Conservation (phyloP, 2,329 filamentous ascomycete species). For the Diaporthe sp. region DNA sequence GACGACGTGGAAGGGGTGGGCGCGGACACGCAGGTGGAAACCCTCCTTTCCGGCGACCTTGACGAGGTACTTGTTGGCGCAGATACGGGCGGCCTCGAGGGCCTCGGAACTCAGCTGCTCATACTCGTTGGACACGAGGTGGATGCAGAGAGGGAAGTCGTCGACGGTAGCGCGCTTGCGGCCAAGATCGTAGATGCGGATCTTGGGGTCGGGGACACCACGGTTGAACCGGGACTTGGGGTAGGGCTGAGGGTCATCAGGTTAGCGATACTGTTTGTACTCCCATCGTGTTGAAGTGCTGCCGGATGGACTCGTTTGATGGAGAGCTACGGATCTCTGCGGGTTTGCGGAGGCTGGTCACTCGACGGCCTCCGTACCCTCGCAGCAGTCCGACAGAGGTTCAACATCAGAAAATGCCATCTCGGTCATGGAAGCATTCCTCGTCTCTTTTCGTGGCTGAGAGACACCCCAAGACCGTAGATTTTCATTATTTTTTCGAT, state of each 20-base stretch:
- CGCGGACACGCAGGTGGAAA: slow-evolving; percentile 84
- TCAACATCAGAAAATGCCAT: neutral
- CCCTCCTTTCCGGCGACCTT: slow-evolving; percentile 80
- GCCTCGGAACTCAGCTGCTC: slow-evolving; percentile 99
- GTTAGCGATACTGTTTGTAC: slow-evolving; percentile 60
- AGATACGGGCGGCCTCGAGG: slow-evolving; percentile 99
- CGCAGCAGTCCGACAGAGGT: neutral
- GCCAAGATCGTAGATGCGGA: slow-evolving; percentile 99
- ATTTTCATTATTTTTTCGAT: neutral
- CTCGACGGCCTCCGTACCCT: neutral
- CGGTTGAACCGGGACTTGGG: slow-evolving; percentile 99
- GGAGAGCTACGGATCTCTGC: neutral
- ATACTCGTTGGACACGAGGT: slow-evolving; percentile 99
- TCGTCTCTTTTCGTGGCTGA: neutral
- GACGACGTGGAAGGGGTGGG: slow-evolving; percentile 99
- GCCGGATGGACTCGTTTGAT: neutral
- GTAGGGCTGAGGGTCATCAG: slow-evolving; percentile 81
- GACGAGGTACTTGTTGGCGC: slow-evolving; percentile 98
- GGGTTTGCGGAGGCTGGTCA: slow-evolving; percentile 21
- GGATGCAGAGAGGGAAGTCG: slow-evolving; percentile 99
- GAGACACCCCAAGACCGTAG: slow-evolving; percentile 18
- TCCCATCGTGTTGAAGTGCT: slow-evolving; percentile 2
- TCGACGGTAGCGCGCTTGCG: slow-evolving; percentile 99
- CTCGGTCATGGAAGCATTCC: neutral
- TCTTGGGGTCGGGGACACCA: slow-evolving; percentile 89